Evolutionary conservation across 2,329 filamentous ascomycete genomes (phyloP).

Genomic region (Pseudopithomyces chartarum): DNA sequence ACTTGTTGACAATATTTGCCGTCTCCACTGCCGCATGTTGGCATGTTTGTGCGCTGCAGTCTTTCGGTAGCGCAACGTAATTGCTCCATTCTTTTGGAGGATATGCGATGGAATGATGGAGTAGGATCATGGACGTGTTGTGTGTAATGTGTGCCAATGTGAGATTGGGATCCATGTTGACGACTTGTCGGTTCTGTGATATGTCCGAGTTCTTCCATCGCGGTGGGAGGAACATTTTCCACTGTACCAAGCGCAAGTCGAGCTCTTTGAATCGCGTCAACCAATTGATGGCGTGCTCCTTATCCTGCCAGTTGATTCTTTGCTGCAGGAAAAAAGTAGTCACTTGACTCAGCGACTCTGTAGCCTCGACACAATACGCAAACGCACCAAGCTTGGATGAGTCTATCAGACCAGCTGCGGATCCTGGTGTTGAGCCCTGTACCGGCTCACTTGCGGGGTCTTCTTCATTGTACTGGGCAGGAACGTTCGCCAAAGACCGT

Average conservation of each 20-base stretch:
- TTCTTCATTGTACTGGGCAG: conserved; percentile 42
- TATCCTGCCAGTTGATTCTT: conserved; percentile 40
- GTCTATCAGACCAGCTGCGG: conserved; percentile 38
- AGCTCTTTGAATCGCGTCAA: conserved; percentile 42
- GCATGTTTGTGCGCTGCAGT: conserved; percentile 41
- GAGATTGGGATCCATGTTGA: conserved; percentile 43
- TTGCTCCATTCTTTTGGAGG: conserved; percentile 37
- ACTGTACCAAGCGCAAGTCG: conserved; percentile 39
- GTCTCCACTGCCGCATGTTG: conserved; percentile 39
- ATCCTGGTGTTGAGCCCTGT: conserved; percentile 36
- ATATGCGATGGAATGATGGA: conserved; percentile 39
- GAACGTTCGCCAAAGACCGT: conserved; percentile 36
- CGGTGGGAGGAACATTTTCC: conserved; percentile 41
- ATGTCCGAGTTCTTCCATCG: conserved; percentile 43
- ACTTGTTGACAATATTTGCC: conserved; percentile 41
- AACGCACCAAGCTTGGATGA: conserved; percentile 41
- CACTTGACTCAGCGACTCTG: conserved; percentile 40
- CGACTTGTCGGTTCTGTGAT: conserved; percentile 28
- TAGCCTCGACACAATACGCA: conserved; percentile 41
- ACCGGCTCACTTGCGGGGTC: conserved; percentile 29
- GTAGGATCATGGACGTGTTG: conserved; percentile 43
- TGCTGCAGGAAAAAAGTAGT: conserved; percentile 43
- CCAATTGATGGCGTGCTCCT: conserved; percentile 42
- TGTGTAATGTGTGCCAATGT: conserved; percentile 42
- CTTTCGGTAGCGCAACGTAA: conserved; percentile 37